Evolutionary conservation across 495 filamentous ascomycete genomes (phyloP).

Genomic region (Penicillium samsonianum): DNA sequence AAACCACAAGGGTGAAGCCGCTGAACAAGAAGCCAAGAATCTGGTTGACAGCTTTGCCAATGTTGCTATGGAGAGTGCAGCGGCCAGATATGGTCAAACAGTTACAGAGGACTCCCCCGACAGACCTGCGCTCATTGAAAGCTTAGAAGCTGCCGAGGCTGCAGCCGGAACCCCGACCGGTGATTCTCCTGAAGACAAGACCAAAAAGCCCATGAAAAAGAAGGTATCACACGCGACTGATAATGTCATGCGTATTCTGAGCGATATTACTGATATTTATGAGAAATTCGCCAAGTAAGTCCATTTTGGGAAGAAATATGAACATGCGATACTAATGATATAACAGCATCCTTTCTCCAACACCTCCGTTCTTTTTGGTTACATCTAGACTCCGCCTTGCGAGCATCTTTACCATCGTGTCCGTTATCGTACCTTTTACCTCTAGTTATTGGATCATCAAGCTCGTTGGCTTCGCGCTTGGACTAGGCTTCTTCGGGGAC

Average conservation of each 20-base stretch:
- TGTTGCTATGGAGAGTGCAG: conserved; percentile 72
- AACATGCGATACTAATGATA: conserved; percentile 9
- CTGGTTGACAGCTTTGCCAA: conserved; percentile 75
- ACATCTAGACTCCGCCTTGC: conserved; percentile 64
- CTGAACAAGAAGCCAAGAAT: conserved; percentile 81
- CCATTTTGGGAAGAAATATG: not conserved
- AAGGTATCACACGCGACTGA: conserved; percentile 76
- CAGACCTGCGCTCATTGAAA: conserved; percentile 58
- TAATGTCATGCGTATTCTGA: conserved; percentile 73
- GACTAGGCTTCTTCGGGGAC: conserved; percentile 79
- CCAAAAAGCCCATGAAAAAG: conserved; percentile 78
- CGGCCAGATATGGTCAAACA: conserved; percentile 66
- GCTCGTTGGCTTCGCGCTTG: conserved; percentile 61
- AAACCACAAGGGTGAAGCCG: conserved; percentile 82
- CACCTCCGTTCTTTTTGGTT: conserved; percentile 70
- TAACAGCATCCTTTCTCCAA: conserved; percentile 70
- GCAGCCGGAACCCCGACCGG: conserved; percentile 61
- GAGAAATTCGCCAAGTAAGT: conserved; percentile 77
- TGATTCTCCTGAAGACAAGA: conserved; percentile 69
- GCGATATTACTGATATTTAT: conserved; percentile 75
- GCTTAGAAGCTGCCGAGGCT: conserved; percentile 53
- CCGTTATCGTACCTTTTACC: conserved; percentile 60
- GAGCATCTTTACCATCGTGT: conserved; percentile 55
- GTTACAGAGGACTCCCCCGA: conserved; percentile 47
- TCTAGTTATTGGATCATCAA: conserved; percentile 78